Percentiles rank a stretch among this genome's conserved stretches.
These are phyloP conservation scores for Scheffersomyces illinoinensis DNA, from an alignment of 1,139 yeast genomes.

Conservation along the genomic window DNA sequence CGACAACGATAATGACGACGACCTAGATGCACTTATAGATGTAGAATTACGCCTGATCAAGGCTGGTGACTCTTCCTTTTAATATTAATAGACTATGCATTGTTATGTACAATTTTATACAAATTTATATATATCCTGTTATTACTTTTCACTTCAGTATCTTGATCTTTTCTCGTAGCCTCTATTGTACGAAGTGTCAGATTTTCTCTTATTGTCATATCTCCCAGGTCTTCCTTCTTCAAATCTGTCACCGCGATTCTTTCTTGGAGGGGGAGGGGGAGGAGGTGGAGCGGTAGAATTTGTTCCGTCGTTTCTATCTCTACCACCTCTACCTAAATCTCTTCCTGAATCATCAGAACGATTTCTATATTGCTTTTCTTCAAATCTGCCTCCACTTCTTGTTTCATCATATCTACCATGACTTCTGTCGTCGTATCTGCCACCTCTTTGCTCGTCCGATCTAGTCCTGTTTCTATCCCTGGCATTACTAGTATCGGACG, in stretches of 20 bases:
- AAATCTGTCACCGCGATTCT: background rate
- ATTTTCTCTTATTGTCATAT: constrained; percentile 26
- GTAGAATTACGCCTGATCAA: constrained; percentile 26
- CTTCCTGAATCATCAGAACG: constrained; percentile 3
- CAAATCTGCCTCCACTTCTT: constrained; percentile 7
- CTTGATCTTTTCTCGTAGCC: constrained; percentile 36
- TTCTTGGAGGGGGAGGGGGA: background rate
- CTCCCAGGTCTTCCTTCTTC: constrained; percentile 7
- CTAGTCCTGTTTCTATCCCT: constrained; percentile 3
- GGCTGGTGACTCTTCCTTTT: constrained; percentile 15
- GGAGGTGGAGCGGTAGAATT: background rate
- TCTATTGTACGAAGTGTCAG: constrained; percentile 25
- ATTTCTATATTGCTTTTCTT: constrained; percentile 2
- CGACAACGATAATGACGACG: constrained; percentile 13
- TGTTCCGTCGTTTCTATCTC: constrained; percentile 4
- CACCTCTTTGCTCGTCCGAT: constrained; percentile 1
- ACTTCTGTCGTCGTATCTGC: constrained; percentile 6
- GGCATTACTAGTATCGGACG: constrained; percentile 5
- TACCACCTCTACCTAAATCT: constrained; percentile 8
- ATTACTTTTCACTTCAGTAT: constrained; percentile 15
- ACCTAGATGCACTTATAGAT: constrained; percentile 32
- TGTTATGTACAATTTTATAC: constrained; percentile 6
- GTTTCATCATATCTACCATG: constrained; percentile 5
- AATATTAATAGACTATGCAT: constrained; percentile 3
- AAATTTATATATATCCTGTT: background rate